Conservation (phyloP, 2,329 filamentous ascomycete genomes). For the Verticillium alfalfae region DNA sequence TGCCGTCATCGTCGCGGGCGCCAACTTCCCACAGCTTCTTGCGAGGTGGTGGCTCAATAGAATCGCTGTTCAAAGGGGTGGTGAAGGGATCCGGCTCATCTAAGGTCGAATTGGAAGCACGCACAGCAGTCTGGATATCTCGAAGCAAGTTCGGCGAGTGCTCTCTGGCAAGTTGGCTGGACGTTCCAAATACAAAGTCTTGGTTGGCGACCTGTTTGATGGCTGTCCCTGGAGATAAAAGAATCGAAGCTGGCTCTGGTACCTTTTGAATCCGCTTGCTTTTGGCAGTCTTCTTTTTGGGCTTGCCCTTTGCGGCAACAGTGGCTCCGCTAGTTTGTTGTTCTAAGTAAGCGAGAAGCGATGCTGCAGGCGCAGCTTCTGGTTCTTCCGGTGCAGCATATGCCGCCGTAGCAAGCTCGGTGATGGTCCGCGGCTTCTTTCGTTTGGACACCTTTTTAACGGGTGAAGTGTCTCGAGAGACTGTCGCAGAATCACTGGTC, state of each 20-base stretch:
- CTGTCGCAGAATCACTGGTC: slow-evolving; percentile 18
- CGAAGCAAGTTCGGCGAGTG: slow-evolving; percentile 62
- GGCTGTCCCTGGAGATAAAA: slow-evolving; percentile 67
- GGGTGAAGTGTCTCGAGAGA: slow-evolving; percentile 8
- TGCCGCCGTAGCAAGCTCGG: slow-evolving; percentile 67
- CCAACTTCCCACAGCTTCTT: slow-evolving; percentile 64
- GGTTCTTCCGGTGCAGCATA: slow-evolving; percentile 43
- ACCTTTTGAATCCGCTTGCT: slow-evolving; percentile 31
- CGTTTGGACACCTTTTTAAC: slow-evolving; percentile 31
- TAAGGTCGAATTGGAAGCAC: slow-evolving; percentile 45
- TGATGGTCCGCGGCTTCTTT: slow-evolving; percentile 74
- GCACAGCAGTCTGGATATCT: slow-evolving; percentile 57
- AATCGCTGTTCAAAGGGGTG: slow-evolving; percentile 31
- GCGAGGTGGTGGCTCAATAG: slow-evolving; percentile 22
- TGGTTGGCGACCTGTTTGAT: slow-evolving; percentile 61
- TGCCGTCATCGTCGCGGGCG: slow-evolving; percentile 60
- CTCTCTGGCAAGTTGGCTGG: slow-evolving; percentile 72
- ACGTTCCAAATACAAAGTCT: slow-evolving; percentile 80
- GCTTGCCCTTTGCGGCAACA: slow-evolving; percentile 24
- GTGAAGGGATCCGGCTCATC: slow-evolving; percentile 28
- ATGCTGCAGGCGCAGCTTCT: slow-evolving; percentile 22
- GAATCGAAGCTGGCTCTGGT: slow-evolving; percentile 34
- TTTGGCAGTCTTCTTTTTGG: slow-evolving; percentile 22
- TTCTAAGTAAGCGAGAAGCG: slow-evolving; percentile 42
- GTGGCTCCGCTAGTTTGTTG: slow-evolving; percentile 4